Evolutionary conservation across 108 stramenopile species (phyloP), one percentile per base, ranked within the genome.

Genomic region (Cylindrotheca fusiformis): DNA sequence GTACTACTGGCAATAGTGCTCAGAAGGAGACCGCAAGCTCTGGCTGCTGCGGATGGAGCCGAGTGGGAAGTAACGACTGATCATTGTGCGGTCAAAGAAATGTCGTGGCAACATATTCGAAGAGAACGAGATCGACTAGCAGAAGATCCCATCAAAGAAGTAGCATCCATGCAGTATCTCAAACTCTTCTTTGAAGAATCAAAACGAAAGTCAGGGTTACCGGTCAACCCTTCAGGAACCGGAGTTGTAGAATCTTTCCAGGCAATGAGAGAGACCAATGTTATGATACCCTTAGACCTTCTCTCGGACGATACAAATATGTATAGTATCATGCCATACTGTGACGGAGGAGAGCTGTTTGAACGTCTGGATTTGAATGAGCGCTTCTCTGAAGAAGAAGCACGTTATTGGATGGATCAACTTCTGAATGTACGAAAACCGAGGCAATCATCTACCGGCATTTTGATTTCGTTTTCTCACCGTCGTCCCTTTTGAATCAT

Each of bases 321-420:
- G 60, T 97, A 96, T 57, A 77, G 76, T 48, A 59, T 97, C 59
- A 90, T 92, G 90, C 92, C 94, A 2, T 95, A 86, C 56, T 95
- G 93, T 56, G 63, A 80, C 25, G 87, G 91, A 19, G 96, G 96
- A 31, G 95, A 95, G 69, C 63, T 97, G 23, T 97, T 88, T 58
- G 91, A 85, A 32, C 60, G 86, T 2, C 63, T 94, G 47, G 89
- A 87, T 56, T 55, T 79, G 48, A 84, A 84, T 29, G 88, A 78
- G 63, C 61, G 79, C 19, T 91, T 92, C 60, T 63, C 79, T 20
- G 94, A 95, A 73, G 58, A 64, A 6, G 86, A 85, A 51, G 91
- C 94, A 12, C 57, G 96, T 46, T 88, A 78, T 52, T 91, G 91
- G 80, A 91, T 97, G 81, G 56, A 79, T 29, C 94, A 95, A 51